Evolutionary conservation across 2,329 filamentous ascomycete genomes (phyloP), one percentile per base, ranked within the genome.

Genomic region (Fusarium scirpi): DNA sequence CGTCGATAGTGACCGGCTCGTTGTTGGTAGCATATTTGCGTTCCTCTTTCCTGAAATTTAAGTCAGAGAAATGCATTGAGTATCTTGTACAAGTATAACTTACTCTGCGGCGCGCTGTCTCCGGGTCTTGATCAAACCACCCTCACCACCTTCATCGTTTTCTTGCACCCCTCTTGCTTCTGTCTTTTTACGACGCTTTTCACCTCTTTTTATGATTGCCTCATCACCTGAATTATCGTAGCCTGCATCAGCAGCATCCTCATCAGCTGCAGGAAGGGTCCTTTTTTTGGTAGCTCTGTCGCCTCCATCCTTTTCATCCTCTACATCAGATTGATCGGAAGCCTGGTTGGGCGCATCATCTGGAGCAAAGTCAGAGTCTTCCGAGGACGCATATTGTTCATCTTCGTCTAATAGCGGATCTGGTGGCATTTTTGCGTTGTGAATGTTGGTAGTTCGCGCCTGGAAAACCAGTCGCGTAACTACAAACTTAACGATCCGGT

Each of bases 211-310:
- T 71, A 93, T 90, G 58, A 92, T 86, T 1, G 86, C 86, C 74
- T 93, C 91, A 74, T 93, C 91, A n/a, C 91, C 91, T 1, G 91
- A 93, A 70, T 91, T 91, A 63, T 89, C 86, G 65, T 89, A 88
- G 2, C 84, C 88, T 0, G 82, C 82, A 68, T 86, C 84, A 7
- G 83, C 80, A 3, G 70, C 69, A 18, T 71, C 76, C 41, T 72
- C 49, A 15, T 78, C 58, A 15, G 47, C 60, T 27, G 47, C 62
- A 47, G 62, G 44, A n/a, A 53, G 70, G 34, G 64, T 70, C 56
- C 71, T 73, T 56, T 78, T 78, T 62, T 72, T 69, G 20, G 71
- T 65, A 20, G 65, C 60, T 52, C 76, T 76, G 38, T 76, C 73
- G 24, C 66, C 73, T 20, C 79, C 80, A 47, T 79, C 79, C 32